Percentiles rank a stretch among this genome's conserved stretches.
Conservation (phyloP, 805 yeast genomes). For the Metschnikowia colocasiae region DNA sequence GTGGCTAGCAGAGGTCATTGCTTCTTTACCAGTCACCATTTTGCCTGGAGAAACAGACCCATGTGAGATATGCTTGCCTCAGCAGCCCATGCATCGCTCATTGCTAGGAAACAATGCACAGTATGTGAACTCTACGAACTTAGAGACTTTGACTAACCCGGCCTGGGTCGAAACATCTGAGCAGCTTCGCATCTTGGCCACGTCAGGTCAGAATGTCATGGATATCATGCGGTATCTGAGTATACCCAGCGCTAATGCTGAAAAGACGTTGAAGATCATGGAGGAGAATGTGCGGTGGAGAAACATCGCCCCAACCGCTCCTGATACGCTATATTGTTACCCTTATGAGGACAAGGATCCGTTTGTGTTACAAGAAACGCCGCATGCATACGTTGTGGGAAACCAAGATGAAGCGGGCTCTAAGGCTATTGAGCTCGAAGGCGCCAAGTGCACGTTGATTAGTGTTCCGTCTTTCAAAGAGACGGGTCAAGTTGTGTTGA, state of each 20-base stretch:
- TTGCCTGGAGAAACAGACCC: conserved; percentile 90
- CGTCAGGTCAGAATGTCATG: conserved; percentile 79
- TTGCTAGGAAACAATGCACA: conserved; percentile 50
- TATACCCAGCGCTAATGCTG: conserved; percentile 26
- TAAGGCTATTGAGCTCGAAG: conserved; percentile 33
- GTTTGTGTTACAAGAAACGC: conserved; percentile 71
- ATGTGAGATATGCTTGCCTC: conserved; percentile 80
- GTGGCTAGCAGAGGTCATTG: conserved; percentile 53
- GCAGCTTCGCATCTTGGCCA: conserved; percentile 58
- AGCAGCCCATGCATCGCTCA: conserved; percentile 82
- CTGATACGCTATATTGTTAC: conserved; percentile 89
- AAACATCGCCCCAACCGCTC: conserved; percentile 89
- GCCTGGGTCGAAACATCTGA: conserved; percentile 55
- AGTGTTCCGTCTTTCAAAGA: conserved; percentile 67
- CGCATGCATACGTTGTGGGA: conserved; percentile 84
- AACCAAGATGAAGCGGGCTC: conserved; percentile 67
- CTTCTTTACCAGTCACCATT: conserved; percentile 63
- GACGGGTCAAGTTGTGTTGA: conserved; percentile 61
- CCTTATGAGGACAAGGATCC: conserved; percentile 81
- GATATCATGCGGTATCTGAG: conserved; percentile 70
- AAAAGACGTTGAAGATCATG: conserved; percentile 32
- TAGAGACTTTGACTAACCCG: conserved; percentile 54
- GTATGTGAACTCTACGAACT: conserved; percentile 29
- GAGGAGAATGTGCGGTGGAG: conserved; percentile 77
- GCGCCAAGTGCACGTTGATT: conserved; percentile 46